These are phyloP conservation scores for Volutella citrinella DNA, from an alignment of 2,329 filamentous ascomycete species.

Conservation along the genomic window DNA sequence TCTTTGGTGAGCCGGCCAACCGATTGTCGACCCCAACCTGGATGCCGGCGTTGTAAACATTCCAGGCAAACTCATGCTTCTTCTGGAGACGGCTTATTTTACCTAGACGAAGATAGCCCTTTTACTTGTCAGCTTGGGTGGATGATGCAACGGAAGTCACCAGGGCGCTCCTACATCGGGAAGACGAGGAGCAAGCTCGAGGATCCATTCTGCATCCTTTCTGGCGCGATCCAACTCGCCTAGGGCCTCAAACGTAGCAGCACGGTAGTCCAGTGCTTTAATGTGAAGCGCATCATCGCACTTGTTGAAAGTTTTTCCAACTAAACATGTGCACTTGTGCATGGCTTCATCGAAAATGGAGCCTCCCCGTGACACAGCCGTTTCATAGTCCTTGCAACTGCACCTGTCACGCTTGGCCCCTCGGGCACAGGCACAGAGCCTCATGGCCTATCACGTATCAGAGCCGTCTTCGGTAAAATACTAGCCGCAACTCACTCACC, in stretches of 20 bases:
- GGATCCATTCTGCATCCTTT: slow-evolving; percentile 40
- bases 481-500: slow-evolving; percentile 24
- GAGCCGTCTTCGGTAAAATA: no score
- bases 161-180: slow-evolving; percentile 32
- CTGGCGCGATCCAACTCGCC: slow-evolving; percentile 35
- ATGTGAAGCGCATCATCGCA: slow-evolving; percentile 37
- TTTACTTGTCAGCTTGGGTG: slow-evolving; percentile 7
- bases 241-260: slow-evolving; percentile 38
- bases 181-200: slow-evolving; percentile 38
- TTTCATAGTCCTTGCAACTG: slow-evolving; percentile 38
- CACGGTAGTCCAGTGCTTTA: slow-evolving; percentile 39
- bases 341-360: slow-evolving; percentile 42
- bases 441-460: slow-evolving; percentile 32
- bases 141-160: not conserved
- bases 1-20: slow-evolving; percentile 27
- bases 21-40: slow-evolving; percentile 28
- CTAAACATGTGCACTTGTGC: slow-evolving; percentile 35
- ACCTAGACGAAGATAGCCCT: slow-evolving; percentile 42
- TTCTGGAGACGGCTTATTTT: slow-evolving; percentile 38
- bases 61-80: slow-evolving; percentile 37
- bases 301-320: slow-evolving; percentile 36
- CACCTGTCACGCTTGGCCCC: slow-evolving; percentile 35
- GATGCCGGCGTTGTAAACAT: slow-evolving; percentile 37
- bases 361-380: slow-evolving; percentile 27
- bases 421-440: slow-evolving; percentile 31